Percentiles rank a stretch among this genome's conserved stretches.
Conservation (phyloP, 768 basidiomycete genomes). For the Mycena rebaudengoi region DNA sequence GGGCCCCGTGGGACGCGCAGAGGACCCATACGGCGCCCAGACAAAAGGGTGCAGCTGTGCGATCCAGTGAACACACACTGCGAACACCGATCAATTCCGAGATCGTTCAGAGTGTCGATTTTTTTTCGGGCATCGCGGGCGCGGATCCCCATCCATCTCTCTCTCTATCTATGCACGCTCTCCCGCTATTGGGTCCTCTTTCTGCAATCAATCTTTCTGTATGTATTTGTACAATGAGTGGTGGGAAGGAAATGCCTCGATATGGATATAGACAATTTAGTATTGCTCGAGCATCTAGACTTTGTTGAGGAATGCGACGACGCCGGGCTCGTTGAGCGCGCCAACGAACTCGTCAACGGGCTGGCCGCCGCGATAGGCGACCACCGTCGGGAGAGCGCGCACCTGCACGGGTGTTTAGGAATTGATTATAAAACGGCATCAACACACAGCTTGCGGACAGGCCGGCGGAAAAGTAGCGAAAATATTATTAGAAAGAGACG, state of each 20-base stretch:
- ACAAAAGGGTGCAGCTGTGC: constrained; percentile 61
- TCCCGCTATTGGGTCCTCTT: no score
- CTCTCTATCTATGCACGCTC: no score
- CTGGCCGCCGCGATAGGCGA: constrained; percentile 76
- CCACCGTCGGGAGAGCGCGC: constrained; percentile 79
- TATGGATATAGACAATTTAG: constrained; percentile 1
- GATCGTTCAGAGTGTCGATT: no score
- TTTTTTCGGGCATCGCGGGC: not conserved
- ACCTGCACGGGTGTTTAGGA: constrained; percentile 60
- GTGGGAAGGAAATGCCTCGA: no score
- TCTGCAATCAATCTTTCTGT: no score
- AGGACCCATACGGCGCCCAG: constrained; percentile 91
- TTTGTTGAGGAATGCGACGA: constrained; percentile 55
- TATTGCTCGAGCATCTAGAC: constrained; percentile 37
- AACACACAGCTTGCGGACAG: not conserved
- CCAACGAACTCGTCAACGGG: constrained; percentile 70
- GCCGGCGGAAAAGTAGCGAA: not conserved
- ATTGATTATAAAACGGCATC: not conserved
- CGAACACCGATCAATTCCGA: no score
- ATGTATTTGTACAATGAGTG: no score
- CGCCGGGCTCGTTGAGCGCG: constrained; percentile 53
- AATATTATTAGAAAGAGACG: constrained; percentile 22
- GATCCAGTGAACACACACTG: constrained; percentile 54
- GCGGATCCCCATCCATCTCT: no score
- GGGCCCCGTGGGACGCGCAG: no score